These are phyloP conservation scores for Naumovozyma dairenensis DNA, from an alignment of 805 yeast species.

Conservation along the genomic window DNA sequence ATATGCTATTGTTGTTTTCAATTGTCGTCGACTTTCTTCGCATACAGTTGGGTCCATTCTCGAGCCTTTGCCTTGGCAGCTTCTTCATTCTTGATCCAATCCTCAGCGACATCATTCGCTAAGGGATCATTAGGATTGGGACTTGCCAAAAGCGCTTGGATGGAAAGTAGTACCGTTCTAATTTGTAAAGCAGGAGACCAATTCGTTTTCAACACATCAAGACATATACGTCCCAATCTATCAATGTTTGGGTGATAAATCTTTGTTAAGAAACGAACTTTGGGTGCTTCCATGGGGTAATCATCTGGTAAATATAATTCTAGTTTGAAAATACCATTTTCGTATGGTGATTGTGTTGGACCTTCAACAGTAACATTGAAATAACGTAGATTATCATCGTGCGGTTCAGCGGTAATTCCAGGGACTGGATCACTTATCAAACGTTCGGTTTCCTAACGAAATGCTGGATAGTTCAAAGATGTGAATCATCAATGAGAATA, in stretches of 20 bases:
- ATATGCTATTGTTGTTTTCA: neutral
- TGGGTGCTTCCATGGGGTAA: conserved; percentile 97
- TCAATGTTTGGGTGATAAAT: conserved; percentile 97
- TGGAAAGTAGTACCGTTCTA: conserved; percentile 79
- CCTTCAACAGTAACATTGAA: conserved; percentile 90
- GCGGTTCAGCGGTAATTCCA: conserved; percentile 88
- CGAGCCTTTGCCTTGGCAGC: conserved; percentile 72
- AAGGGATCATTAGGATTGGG: conserved; percentile 98
- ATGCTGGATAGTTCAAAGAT: neutral
- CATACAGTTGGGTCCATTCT: conserved; percentile 34
- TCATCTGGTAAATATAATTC: conserved; percentile 92
- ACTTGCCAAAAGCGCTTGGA: conserved; percentile 88
- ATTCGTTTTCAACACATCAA: conserved; percentile 86
- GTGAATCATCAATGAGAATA: too few species aligned
- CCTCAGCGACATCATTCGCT: conserved; percentile 95
- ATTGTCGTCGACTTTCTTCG: conserved; percentile 14
- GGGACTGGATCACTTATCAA: conserved; percentile 91
- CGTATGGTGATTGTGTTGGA: conserved; percentile 86
- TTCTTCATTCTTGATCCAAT: conserved; percentile 82
- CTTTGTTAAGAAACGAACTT: conserved; percentile 84
- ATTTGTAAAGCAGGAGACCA: conserved; percentile 98
- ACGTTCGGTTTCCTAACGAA: conserved; percentile 72
- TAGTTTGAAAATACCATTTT: conserved; percentile 68
- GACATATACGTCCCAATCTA: conserved; percentile 86
- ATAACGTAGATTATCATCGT: conserved; percentile 86